These are phyloP conservation scores for Rhynchospora pubera DNA, from an alignment of 176 grass and related monocot genomes.

Conservation along the genomic window DNA sequence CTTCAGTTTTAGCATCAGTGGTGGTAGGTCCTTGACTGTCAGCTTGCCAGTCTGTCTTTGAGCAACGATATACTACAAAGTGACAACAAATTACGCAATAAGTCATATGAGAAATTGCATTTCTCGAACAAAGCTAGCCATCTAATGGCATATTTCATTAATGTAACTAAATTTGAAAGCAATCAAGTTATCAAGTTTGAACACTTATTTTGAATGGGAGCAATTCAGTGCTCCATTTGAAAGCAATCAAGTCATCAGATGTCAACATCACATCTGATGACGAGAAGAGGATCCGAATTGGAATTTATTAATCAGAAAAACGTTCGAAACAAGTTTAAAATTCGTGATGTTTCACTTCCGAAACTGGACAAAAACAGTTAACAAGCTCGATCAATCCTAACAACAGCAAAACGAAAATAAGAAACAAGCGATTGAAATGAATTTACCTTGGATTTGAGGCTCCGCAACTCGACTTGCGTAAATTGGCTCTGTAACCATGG, in stretches of 20 bases:
- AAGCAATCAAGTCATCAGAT: too few relatives aligned
- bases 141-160: background rate
- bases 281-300: background rate
- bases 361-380: background rate
- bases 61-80: conserved; percentile 55
- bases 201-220: background rate
- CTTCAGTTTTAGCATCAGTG: conserved; percentile 72
- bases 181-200: background rate
- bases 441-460: conserved; percentile 78
- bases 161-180: background rate
- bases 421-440: conserved; percentile 16
- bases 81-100: background rate
- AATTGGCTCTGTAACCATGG: conserved; percentile 94
- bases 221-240: background rate
- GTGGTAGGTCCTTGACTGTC: conserved; percentile 63
- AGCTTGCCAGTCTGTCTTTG: conserved; percentile 65
- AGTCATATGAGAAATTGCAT: background rate
- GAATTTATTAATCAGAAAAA: background rate
- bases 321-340: background rate
- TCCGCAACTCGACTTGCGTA: conserved; percentile 96
- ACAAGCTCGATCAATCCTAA: background rate
- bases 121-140: background rate
- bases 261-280: background rate
- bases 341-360: background rate
- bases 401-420: background rate